These are phyloP conservation scores for Leccinum barrowsii DNA, from an alignment of 768 basidiomycete genomes.

Conservation along the genomic window DNA sequence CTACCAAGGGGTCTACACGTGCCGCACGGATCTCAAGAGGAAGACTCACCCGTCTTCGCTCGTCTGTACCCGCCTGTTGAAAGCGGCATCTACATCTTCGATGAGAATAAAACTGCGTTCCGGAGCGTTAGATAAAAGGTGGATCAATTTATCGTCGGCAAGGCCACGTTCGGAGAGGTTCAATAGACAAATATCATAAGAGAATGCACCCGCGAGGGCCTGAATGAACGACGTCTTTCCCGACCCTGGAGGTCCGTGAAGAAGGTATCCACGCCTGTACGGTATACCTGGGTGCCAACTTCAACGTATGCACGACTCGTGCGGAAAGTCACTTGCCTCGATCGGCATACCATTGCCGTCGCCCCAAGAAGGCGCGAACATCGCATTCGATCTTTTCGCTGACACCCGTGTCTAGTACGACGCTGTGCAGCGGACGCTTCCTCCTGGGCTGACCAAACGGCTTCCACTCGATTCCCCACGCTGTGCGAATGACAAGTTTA, in stretches of 20 bases:
- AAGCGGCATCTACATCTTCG: constrained; percentile 97
- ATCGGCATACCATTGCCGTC: constrained; percentile 94
- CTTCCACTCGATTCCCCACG: constrained; percentile 96
- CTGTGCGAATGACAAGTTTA: constrained; percentile 92
- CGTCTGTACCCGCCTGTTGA: constrained; percentile 88
- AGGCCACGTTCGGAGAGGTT: constrained; percentile 96
- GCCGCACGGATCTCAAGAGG: background rate
- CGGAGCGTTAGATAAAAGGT: constrained; percentile 88
- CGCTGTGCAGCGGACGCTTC: constrained; percentile 83
- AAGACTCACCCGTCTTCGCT: constrained; percentile 82
- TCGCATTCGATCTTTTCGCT: constrained; percentile 82
- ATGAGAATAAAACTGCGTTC: constrained; percentile 93
- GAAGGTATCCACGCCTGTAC: constrained; percentile 90
- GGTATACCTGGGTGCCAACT: constrained; percentile 70
- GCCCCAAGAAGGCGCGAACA: constrained; percentile 72
- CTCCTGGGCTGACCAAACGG: constrained; percentile 90
- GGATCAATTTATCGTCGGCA: constrained; percentile 94
- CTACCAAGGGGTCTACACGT: constrained; percentile 38
- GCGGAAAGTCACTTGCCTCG: constrained; percentile 57
- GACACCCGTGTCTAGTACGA: constrained; percentile 81
- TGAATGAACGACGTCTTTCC: constrained; percentile 99
- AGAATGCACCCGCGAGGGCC: constrained; percentile 86
- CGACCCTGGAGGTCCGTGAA: constrained; percentile 95
- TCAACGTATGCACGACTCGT: constrained; percentile 4
- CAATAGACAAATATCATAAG: constrained; percentile 93